These are phyloP conservation scores for Astrothelium macrocarpum DNA, from an alignment of 495 filamentous ascomycete species.

Conservation along the genomic window DNA sequence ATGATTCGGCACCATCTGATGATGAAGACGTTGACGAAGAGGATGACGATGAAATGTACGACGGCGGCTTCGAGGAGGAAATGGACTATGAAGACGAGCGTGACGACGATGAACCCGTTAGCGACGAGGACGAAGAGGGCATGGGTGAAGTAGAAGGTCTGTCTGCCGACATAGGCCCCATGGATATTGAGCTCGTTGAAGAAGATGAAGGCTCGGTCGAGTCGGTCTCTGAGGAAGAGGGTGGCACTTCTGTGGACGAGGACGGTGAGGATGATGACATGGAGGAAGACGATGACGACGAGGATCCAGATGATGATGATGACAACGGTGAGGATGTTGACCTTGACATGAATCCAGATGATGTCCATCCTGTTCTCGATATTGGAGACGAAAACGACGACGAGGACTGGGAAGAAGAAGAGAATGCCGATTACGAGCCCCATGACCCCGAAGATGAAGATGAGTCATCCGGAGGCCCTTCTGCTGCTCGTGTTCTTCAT, in stretches of 20 bases:
- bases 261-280: slow-evolving; percentile 61
- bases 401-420: slow-evolving; percentile 49
- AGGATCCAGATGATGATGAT: slow-evolving; percentile 40
- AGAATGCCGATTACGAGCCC: slow-evolving; percentile 40
- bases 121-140: slow-evolving; percentile 75
- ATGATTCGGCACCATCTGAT: slow-evolving; percentile 58
- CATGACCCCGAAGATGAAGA: slow-evolving; percentile 39
- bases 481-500: neutral
- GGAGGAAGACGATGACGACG: slow-evolving; percentile 44
- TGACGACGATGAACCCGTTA: slow-evolving; percentile 69
- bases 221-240: slow-evolving; percentile 32
- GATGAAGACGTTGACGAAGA: slow-evolving; percentile 65
- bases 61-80: slow-evolving; percentile 63
- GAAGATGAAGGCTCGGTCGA: slow-evolving; percentile 47
- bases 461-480: slow-evolving; percentile 9
- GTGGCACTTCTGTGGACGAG: slow-evolving; percentile 50
- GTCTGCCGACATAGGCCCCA: slow-evolving; percentile 56
- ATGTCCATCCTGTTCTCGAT: slow-evolving; percentile 9
- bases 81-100: slow-evolving; percentile 80
- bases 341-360: slow-evolving; percentile 38
- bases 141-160: slow-evolving; percentile 83
- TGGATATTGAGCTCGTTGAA: slow-evolving; percentile 78
- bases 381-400: slow-evolving; percentile 42
- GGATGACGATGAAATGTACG: slow-evolving; percentile 32
- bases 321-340: slow-evolving; percentile 49